phyloP scores from a whole-genome alignment of 2,329 filamentous ascomycete genomes.

The Penicillium sp. region DNA sequence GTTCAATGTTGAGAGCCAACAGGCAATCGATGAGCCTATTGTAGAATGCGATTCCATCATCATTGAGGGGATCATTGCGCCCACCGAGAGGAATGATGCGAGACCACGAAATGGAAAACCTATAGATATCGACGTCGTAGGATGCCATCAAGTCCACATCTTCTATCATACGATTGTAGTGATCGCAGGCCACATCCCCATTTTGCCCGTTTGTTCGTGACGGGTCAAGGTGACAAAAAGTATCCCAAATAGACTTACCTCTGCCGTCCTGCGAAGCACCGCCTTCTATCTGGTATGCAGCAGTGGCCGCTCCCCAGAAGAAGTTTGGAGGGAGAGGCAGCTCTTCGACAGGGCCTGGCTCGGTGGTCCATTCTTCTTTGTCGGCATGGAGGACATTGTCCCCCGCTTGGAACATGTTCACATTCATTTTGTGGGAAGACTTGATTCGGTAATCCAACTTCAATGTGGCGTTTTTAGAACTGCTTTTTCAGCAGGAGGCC shows the following conservation, averaged over 20 bases:
- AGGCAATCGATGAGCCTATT: background rate
- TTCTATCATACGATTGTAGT: background rate
- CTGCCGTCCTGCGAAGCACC: background rate
- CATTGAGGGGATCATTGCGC: background rate
- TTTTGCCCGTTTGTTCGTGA: background rate
- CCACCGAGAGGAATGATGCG: constrained; percentile 5
- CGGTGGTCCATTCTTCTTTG: background rate
- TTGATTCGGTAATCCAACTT: no score
- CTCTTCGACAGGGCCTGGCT: background rate
- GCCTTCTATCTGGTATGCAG: constrained; percentile 6
- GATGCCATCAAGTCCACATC: background rate
- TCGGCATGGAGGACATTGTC: background rate
- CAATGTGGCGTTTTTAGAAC: no score
- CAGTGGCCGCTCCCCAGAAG: constrained; percentile 3
- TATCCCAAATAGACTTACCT: background rate
- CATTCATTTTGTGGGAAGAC: background rate
- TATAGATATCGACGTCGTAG: background rate
- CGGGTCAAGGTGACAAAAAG: background rate
- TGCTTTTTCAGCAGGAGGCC: no score
- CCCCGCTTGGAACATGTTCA: background rate
- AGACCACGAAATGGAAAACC: constrained; percentile 7
- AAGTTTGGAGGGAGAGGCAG: constrained; percentile 1
- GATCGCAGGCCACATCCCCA: background rate
- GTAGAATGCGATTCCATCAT: constrained; percentile 1
- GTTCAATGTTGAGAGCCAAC: background rate